Conservation (phyloP, 176 grass and related monocot genomes). For the Miscanthus lutarioriparius region DNA sequence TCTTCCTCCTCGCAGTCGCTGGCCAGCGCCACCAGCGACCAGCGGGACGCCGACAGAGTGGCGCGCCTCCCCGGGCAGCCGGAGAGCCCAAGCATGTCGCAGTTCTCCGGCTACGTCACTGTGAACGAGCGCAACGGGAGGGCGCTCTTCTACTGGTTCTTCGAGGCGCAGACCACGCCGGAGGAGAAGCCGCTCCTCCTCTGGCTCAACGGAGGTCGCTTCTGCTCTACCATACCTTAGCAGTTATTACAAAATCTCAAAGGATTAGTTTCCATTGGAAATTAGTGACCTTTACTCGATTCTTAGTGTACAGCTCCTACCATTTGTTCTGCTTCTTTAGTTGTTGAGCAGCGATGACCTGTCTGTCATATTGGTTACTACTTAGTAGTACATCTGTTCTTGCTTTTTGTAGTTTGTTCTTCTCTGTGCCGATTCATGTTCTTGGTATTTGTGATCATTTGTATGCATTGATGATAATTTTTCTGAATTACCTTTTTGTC, state of each 20-base stretch:
- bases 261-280: not conserved
- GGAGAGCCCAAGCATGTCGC: conserved; percentile 43
- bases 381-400: not conserved
- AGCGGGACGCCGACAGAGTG: conserved; percentile 52
- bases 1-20: not conserved
- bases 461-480: not conserved
- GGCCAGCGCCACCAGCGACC: too few species aligned
- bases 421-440: not conserved
- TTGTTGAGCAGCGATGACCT: not conserved
- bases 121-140: conserved; percentile 53
- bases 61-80: conserved; percentile 50
- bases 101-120: conserved; percentile 55
- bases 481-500: not conserved
- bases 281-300: not conserved
- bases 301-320: not conserved
- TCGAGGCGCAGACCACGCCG: conserved; percentile 65
- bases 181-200: conserved; percentile 66
- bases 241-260: not conserved
- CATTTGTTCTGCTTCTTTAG: not conserved
- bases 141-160: conserved; percentile 83
- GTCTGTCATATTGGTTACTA: too few species aligned
- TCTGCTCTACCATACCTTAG: not conserved
- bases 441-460: not conserved
- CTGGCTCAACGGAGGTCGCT: conserved; percentile 81
- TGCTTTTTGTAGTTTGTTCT: not conserved